Evolutionary conservation across 1,139 yeast species (phyloP), one percentile per base, ranked within the genome.

Genomic region (Saccharomyces uvarum): DNA sequence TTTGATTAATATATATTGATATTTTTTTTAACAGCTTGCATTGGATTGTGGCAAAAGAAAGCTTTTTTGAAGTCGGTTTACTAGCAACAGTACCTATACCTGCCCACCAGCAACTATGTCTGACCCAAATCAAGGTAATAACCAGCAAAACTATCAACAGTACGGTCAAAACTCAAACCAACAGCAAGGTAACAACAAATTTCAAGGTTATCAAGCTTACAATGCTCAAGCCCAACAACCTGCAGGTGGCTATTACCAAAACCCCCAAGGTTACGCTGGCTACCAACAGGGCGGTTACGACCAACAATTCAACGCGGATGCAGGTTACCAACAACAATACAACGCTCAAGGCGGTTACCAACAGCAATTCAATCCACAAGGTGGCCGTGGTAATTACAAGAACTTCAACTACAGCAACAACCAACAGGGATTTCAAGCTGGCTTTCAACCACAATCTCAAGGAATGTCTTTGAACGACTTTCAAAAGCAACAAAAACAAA

Each of bases 391-490:
- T 8, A 55, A 52, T 21, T 56, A 56, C 54, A 54, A 57, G 31
- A 51, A 47, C 41, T 60, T 59, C 57, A 56, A 61, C 50, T 62
- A 59, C 56, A 62, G 58, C 59, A 58, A 56, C 52, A 53, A 52
- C 50, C 53, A 55, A 51, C 56, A 57, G 31, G 56, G 60, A 55
- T 64, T 64, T 54, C 67, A 68, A 54, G 65, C 56, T 49, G 58
- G 58, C 31, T 70, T 61, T 58, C 65, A 63, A 32, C 66, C 68
- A 38, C 77, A 73, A 61, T 62, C 75, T n/a, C 76, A 75, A 57
- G 95, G 93, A 53, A 84, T 88, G 90, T 83, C 95, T 44, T 78
- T 90, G 65, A 96, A 90, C 56, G 96, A 90, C 67, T 89, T 84
- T 74, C 88, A 88, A 72, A 86, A 85, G 69, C 52, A 59, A 44